Percentiles rank a stretch among this genome's conserved stretches.
These are phyloP conservation scores for Penicillium expansum DNA, from an alignment of 2,329 filamentous ascomycete species.

Conservation along the genomic window DNA sequence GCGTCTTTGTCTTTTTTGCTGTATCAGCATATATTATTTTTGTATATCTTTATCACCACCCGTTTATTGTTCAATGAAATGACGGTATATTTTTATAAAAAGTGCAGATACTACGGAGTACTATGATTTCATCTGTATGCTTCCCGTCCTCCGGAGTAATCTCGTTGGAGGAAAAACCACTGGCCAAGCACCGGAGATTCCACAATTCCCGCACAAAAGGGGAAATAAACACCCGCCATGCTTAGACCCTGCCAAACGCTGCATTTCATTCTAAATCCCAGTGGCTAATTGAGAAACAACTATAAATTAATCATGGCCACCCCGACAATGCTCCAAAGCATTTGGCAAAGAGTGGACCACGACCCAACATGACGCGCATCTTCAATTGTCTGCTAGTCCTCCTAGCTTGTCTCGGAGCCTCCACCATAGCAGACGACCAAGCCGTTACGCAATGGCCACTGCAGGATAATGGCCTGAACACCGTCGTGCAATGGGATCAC, in stretches of 20 bases:
- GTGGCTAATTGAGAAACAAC: background rate
- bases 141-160: background rate
- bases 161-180: slow-evolving; percentile 2
- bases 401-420: slow-evolving; percentile 10
- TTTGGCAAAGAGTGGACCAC: background rate
- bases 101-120: background rate
- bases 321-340: background rate
- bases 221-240: background rate
- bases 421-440: slow-evolving; percentile 5
- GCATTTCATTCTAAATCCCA: background rate
- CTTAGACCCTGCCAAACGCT: background rate
- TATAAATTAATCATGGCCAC: slow-evolving; percentile 2
- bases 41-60: background rate
- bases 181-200: background rate
- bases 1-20: background rate
- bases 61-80: background rate
- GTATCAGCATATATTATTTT: background rate
- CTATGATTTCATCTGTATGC: background rate
- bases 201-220: background rate
- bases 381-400: slow-evolving; percentile 11
- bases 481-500: slow-evolving; percentile 52
- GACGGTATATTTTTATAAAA: background rate
- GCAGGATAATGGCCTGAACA: slow-evolving; percentile 49
- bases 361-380: slow-evolving; percentile 8
- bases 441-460: slow-evolving; percentile 44